A percentile compares a stretch with the other conserved stretches of the same genome.
These are phyloP conservation scores for Penicillium sp. DNA, from an alignment of 2,329 filamentous ascomycete species.

Conservation along the genomic window DNA sequence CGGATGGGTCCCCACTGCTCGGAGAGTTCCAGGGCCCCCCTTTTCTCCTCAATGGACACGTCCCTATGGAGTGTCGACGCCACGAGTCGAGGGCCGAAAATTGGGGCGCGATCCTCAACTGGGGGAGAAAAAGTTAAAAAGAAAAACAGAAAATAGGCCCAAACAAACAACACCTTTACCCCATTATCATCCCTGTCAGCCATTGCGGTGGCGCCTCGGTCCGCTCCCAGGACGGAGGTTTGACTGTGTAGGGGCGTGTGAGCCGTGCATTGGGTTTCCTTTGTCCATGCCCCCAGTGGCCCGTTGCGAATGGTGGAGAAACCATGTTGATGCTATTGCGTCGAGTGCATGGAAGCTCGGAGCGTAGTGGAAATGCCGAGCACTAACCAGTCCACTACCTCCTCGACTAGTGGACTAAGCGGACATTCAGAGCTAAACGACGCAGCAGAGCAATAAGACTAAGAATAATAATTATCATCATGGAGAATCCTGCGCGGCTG, in stretches of 20 bases:
- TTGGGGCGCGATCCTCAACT: conserved; percentile 13
- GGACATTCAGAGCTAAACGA: not conserved
- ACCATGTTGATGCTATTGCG: conserved; percentile 1
- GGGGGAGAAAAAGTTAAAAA: not conserved
- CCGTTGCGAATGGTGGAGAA: conserved; percentile 4
- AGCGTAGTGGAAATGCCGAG: not conserved
- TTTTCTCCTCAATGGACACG: conserved; percentile 4
- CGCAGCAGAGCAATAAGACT: not conserved
- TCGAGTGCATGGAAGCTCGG: not conserved
- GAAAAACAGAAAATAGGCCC: not conserved
- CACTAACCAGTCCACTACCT: not conserved
- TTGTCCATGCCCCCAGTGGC: conserved; percentile 7
- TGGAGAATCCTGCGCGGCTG: conserved; percentile 12
- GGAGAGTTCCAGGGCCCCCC: conserved; percentile 23
- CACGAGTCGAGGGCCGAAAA: conserved; percentile 10
- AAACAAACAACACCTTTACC: conserved; percentile 13
- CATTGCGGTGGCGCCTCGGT: conserved; percentile 18
- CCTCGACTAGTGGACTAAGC: not conserved
- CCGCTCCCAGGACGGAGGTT: conserved; percentile 24
- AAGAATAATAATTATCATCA: not conserved
- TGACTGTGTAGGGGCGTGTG: conserved; percentile 23
- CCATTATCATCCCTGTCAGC: conserved; percentile 2
- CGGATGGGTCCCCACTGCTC: conserved; percentile 24
- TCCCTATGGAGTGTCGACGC: conserved; percentile 9
- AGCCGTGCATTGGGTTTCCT: conserved; percentile 20